Evolutionary conservation across 2,329 filamentous ascomycete genomes (phyloP), one percentile per base, ranked within the genome.

Genomic region (Magnaporthiopsis rhizophila): DNA sequence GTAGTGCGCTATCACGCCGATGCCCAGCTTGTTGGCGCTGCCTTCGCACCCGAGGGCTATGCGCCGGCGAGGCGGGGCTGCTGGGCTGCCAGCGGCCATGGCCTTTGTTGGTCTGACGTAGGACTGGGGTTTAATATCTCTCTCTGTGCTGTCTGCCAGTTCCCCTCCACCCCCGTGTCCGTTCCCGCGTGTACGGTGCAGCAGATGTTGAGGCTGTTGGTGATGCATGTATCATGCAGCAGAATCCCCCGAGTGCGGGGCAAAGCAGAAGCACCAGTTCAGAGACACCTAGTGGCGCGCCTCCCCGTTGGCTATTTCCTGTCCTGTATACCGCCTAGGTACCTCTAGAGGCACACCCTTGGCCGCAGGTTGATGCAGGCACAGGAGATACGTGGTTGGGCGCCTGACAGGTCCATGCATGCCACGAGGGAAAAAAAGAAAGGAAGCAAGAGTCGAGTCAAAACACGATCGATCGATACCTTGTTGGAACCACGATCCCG

Each of bases 11-110:
- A 99, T 97, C 65, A 99, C 82, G 72, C 95, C 95, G 65, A 98
- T 89, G 69, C 94, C 95, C 63, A 99, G 87, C 79, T 99, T 99
- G 83, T 99, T 99, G 77, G 95, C 95, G 65, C 92, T 97, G 75
- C 95, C 94, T 81, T 99, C 95, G 74, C 82, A 84, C 68, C 84
- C 84, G 67, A 87, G 77, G 69, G 84, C 81, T 67, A 86, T 80
- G 72, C 81, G 81, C 65, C 78, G 76, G 70, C 66, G 72, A 66
- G 34, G 50, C n/a, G 24, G 50, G 50, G 32, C 32, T 34, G 32
- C 56, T 58, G 28, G 26, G 34, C 15, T 6, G 59, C 34, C 56
- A n/a, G 57, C 58, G 30, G 57, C 36, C 34, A 45, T 45, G 34
- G 13, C 24, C 18, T 30, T 13, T 36, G 7, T 26, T 6, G 53